phyloP scores from a whole-genome alignment of 768 basidiomycete genomes.

The Suillus sp. region DNA sequence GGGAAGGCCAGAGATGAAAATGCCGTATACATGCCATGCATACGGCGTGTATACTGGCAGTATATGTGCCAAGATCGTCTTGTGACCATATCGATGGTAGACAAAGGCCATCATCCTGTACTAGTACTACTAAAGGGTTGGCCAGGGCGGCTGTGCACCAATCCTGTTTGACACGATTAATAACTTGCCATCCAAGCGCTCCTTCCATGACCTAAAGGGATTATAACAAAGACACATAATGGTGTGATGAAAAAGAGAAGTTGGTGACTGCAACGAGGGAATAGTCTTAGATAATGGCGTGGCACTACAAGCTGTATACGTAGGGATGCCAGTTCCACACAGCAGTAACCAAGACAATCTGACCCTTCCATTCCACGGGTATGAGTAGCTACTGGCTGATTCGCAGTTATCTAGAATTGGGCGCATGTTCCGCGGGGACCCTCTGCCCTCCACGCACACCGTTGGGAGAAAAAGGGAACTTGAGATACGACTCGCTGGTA shows the following conservation, averaged over 20 bases:
- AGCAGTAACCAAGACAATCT: not conserved
- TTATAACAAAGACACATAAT: slow-evolving; percentile 14
- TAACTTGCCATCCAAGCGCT: slow-evolving; percentile 10
- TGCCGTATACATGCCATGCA: not conserved
- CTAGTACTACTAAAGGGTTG: not conserved
- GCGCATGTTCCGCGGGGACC: not conserved
- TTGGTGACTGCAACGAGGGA: slow-evolving; percentile 13
- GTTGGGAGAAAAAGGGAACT: slow-evolving; percentile 6
- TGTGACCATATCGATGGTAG: not conserved
- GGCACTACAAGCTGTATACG: not conserved
- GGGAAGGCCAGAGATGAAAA: not conserved
- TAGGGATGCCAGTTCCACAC: not conserved
- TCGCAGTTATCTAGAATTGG: not conserved
- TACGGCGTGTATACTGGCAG: not conserved
- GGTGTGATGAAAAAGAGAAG: slow-evolving; percentile 20
- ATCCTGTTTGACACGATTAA: not conserved
- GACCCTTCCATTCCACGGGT: not conserved
- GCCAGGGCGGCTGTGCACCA: not conserved
- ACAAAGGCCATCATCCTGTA: slow-evolving; percentile 1
- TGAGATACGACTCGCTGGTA: not conserved
- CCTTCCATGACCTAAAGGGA: not conserved
- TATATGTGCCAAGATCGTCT: not conserved
- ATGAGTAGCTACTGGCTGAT: not conserved
- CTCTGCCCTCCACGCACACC: slow-evolving; percentile 7
- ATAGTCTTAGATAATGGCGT: not conserved